Evolutionary conservation across 768 basidiomycete species (phyloP).

Genomic region (Dacryopinax primogenitus): DNA sequence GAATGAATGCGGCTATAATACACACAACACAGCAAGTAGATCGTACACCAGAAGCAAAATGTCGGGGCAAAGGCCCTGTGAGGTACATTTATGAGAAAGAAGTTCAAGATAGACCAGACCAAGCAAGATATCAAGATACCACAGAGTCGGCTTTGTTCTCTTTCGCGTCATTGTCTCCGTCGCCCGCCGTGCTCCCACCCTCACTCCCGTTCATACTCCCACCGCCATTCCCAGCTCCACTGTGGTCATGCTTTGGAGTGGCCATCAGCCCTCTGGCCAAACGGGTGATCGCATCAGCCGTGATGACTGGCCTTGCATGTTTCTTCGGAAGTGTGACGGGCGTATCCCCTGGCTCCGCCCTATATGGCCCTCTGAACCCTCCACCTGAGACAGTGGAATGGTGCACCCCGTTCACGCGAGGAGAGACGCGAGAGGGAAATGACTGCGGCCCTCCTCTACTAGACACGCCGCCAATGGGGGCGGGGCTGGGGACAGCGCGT

Average conservation of each 20-base stretch:
- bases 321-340: constrained; percentile 3
- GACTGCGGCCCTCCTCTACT: background rate
- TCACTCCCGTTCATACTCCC: too few relatives aligned
- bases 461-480: background rate
- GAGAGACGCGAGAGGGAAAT: background rate
- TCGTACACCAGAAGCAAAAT: too few relatives aligned
- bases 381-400: background rate
- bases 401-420: background rate
- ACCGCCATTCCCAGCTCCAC: background rate
- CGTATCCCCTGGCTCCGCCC: background rate
- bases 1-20: background rate
- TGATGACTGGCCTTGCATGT: background rate
- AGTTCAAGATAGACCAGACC: too few relatives aligned
- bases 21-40: background rate
- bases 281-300: constrained; percentile 1
- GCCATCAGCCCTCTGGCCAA: background rate
- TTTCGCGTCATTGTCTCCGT: background rate
- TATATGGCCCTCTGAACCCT: too few relatives aligned
- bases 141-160: background rate
- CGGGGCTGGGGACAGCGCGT: background rate
- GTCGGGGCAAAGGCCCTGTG: too few relatives aligned
- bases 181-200: background rate
- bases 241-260: background rate
- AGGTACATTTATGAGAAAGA: too few relatives aligned
- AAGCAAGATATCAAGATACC: background rate